These are phyloP conservation scores for Talaromyces marneffei DNA, from an alignment of 2,329 filamentous ascomycete genomes.

Conservation along the genomic window DNA sequence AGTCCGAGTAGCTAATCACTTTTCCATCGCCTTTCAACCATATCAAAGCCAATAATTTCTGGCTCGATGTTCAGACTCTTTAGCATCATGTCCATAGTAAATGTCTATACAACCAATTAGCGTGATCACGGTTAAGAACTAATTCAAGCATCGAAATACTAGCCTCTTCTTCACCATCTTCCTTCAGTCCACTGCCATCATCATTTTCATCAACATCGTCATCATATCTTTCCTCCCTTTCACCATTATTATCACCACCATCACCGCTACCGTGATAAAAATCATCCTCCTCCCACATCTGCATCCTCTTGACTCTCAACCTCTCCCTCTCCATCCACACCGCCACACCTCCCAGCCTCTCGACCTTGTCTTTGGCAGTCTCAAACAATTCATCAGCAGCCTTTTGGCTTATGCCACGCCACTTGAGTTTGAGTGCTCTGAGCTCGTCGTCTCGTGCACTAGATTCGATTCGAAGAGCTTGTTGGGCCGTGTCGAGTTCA, in stretches of 20 bases:
- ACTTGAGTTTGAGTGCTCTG: conserved; percentile 51
- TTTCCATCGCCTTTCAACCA: conserved; percentile 52
- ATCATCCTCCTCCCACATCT: conserved; percentile 29
- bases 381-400: conserved; percentile 65
- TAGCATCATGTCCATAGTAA: conserved; percentile 67
- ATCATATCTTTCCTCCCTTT: conserved; percentile 5
- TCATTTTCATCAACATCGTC: conserved; percentile 32
- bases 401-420: conserved; percentile 54
- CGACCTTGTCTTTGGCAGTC: conserved; percentile 54
- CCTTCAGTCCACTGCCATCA: conserved; percentile 16
- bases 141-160: not conserved
- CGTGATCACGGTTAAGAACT: not conserved
- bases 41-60: conserved; percentile 59
- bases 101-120: conserved; percentile 43
- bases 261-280: not conserved
- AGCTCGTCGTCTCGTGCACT: conserved; percentile 50
- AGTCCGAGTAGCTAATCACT: conserved; percentile 8
- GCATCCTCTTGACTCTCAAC: conserved; percentile 40
- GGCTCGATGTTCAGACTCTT: conserved; percentile 59
- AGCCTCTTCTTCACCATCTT: conserved; percentile 27
- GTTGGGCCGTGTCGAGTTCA: conserved; percentile 47
- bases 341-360: conserved; percentile 57
- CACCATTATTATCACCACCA: conserved; percentile 24
- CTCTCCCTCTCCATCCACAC: conserved; percentile 50
- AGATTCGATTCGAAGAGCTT: conserved; percentile 49